Conservation (phyloP, 345 rosid genomes). For the Eucalyptus paniculata region DNA sequence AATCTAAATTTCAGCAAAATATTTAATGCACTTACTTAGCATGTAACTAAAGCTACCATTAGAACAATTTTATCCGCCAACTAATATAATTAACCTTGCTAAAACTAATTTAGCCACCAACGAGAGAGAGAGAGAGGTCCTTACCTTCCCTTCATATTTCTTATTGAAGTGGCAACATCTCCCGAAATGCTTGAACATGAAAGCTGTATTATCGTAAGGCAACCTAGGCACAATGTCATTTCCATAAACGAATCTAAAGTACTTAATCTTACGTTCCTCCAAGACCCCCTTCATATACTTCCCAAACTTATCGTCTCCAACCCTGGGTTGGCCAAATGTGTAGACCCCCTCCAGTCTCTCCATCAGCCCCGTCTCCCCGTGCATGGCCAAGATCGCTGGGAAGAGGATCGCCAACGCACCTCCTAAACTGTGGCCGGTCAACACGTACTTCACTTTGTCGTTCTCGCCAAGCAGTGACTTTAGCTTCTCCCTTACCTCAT, state of each 20-base stretch:
- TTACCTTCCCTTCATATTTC: not conserved
- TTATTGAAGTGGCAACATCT: constrained; percentile 39
- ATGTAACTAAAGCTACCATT: not conserved
- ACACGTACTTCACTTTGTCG: constrained; percentile 27
- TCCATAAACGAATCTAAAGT: constrained; percentile 46
- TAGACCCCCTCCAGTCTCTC: constrained; percentile 46
- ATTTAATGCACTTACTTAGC: not conserved
- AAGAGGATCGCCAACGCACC: constrained; percentile 52
- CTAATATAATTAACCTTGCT: not conserved
- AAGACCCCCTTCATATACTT: constrained; percentile 26
- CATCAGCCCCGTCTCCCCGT: constrained; percentile 23
- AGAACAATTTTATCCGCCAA: not conserved
- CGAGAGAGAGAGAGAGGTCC: not conserved
- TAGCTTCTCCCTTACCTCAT: constrained; percentile 28
- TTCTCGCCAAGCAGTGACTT: not conserved
- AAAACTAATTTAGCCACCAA: not conserved
- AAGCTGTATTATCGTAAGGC: constrained; percentile 31
- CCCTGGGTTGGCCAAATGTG: constrained; percentile 71
- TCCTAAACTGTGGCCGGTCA: constrained; percentile 67
- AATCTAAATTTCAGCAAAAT: not conserved
- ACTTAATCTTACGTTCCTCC: constrained; percentile 12
- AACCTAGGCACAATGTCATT: constrained; percentile 51
- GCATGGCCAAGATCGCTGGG: constrained; percentile 36
- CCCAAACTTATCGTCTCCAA: constrained; percentile 42
- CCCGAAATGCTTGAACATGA: constrained; percentile 53